Percentiles rank a stretch among this genome's conserved stretches.
Conservation (phyloP, 345 rosid species). For the Syzygium grande region DNA sequence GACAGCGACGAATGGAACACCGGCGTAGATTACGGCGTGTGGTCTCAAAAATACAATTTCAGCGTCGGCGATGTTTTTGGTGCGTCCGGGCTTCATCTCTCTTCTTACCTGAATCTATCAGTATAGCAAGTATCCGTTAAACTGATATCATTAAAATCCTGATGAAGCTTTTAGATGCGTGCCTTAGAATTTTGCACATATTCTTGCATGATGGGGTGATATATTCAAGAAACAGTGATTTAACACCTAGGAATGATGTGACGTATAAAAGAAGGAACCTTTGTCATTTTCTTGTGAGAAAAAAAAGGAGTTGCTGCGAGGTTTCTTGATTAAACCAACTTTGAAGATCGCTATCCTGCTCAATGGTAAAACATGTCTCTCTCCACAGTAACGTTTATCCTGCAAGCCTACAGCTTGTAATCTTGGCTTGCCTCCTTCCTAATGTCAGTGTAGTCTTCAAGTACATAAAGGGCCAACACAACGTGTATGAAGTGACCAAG, state of each 20-base stretch:
- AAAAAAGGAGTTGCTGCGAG: neutral
- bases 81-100: neutral
- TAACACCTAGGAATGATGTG: neutral
- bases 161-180: neutral
- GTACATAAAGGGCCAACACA: slow-evolving; percentile 36
- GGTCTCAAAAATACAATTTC: slow-evolving; percentile 39
- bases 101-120: neutral
- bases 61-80: slow-evolving; percentile 46
- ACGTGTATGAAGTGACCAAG: slow-evolving; percentile 34
- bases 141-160: neutral
- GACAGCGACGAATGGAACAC: slow-evolving; percentile 29
- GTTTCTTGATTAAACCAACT: neutral
- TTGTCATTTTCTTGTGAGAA: neutral
- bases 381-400: neutral
- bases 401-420: neutral
- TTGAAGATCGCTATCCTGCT: neutral
- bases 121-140: neutral
- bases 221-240: neutral
- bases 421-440: neutral
- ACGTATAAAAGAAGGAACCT: no score
- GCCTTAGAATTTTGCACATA: neutral
- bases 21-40: slow-evolving; percentile 17
- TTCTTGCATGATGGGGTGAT: neutral
- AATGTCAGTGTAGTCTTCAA: slow-evolving; percentile 23
- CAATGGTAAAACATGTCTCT: neutral